phyloP scores from a whole-genome alignment of 345 rosid genomes.

The Rhodamnia argentea region DNA sequence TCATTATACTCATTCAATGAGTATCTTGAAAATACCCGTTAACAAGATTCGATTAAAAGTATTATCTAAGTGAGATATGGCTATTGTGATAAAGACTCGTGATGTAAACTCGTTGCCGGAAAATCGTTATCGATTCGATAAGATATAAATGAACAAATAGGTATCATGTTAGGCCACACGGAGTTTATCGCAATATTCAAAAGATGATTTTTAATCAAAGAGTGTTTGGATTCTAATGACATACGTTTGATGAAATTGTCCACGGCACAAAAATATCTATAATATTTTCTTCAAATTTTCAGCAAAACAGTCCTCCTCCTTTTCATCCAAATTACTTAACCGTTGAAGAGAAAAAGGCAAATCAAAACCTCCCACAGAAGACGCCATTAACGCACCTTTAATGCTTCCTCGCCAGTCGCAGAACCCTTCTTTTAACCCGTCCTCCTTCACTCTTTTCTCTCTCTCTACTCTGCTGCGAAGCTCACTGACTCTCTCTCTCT shows the following conservation, averaged over 20 bases:
- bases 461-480: not conserved
- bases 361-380: not conserved
- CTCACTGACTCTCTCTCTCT: not conserved
- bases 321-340: not conserved
- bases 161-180: not conserved
- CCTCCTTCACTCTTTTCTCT: not conserved
- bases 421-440: not conserved
- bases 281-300: not conserved
- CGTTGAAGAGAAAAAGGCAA: not conserved
- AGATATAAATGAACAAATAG: not conserved
- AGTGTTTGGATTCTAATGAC: too few relatives aligned
- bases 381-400: not conserved
- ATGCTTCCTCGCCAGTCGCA: not conserved
- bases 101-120: not conserved
- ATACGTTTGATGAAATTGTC: too few relatives aligned
- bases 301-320: not conserved
- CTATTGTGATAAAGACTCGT: accelerated
- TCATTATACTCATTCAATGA: not conserved
- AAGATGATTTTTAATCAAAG: not conserved
- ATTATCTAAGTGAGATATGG: not conserved
- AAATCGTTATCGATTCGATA: not conserved
- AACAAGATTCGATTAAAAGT: not conserved
- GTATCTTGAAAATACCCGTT: not conserved
- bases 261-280: too few relatives aligned
- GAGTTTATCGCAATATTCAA: not conserved